Conservation (phyloP, 371 early-diverging fungal species). For the Mycotypha africana region DNA sequence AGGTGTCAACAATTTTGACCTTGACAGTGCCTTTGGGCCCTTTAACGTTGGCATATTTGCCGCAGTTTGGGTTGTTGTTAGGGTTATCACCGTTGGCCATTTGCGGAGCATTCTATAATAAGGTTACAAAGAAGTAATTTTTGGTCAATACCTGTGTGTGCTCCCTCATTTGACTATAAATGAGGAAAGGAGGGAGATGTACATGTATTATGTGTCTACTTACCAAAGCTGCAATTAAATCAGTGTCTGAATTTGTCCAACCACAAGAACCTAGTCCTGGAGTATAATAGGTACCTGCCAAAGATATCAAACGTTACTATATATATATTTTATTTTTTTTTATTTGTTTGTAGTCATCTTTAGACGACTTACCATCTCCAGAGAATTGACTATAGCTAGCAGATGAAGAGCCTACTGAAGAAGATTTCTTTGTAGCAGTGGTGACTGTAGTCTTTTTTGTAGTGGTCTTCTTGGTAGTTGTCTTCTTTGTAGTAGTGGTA, state of each 20-base stretch:
- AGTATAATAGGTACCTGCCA: constrained; percentile 31
- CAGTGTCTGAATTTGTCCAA: constrained; percentile 4
- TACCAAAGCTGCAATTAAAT: constrained; percentile 39
- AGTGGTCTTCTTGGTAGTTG: constrained; percentile 6
- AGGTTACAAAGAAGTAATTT: neutral
- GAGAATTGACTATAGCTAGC: constrained; percentile 5
- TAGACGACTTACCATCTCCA: too few species aligned
- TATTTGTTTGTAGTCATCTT: too few species aligned
- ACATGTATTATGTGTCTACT: neutral
- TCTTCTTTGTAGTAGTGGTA: constrained; percentile 6
- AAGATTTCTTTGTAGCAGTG: constrained; percentile 7
- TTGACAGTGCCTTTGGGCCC: constrained; percentile 35
- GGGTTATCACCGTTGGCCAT: constrained; percentile 34
- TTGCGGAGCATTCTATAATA: constrained; percentile 34
- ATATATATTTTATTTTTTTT: too few species aligned
- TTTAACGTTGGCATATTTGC: constrained; percentile 22
- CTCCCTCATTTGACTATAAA: too few species aligned
- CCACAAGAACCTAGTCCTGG: constrained; percentile 37
- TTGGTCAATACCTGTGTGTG: neutral
- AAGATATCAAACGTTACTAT: too few species aligned
- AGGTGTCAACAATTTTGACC: constrained; percentile 38
- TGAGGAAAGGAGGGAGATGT: too few species aligned
- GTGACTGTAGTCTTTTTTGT: constrained; percentile 15
- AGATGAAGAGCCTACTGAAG: too few species aligned
- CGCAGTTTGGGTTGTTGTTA: constrained; percentile 34